Evolutionary conservation across 371 early-diverging fungal genomes (phyloP).

Genomic region (Rhizopus sp.): DNA sequence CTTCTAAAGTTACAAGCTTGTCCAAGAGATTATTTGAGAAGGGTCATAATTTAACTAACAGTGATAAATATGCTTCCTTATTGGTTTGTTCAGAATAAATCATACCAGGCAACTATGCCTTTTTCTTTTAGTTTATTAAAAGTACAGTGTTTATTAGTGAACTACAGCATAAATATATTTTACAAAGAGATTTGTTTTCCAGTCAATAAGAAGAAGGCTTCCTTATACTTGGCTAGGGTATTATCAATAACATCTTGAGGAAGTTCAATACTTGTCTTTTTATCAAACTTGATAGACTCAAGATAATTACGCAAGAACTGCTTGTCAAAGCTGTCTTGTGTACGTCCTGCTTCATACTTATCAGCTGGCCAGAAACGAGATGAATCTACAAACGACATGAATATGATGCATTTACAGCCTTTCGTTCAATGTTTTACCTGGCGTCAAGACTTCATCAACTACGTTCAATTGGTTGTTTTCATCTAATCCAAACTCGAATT

Average conservation of each 20-base stretch:
- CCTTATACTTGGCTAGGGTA: constrained; percentile 87
- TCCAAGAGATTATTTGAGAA: too few relatives aligned
- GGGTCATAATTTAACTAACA: too few relatives aligned
- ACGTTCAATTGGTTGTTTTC: constrained; percentile 76
- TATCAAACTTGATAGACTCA: constrained; percentile 87
- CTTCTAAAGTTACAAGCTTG: too few relatives aligned
- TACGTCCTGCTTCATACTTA: constrained; percentile 76
- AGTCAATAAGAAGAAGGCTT: constrained; percentile 85
- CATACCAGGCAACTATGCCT: too few relatives aligned
- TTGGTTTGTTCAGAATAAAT: too few relatives aligned
- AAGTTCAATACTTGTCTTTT: constrained; percentile 78
- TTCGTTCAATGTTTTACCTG: constrained; percentile 57
- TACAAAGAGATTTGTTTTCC: constrained; percentile 71
- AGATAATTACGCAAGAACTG: constrained; percentile 96
- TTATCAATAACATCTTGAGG: constrained; percentile 83
- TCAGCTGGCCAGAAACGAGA: constrained; percentile 96
- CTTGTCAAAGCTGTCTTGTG: constrained; percentile 96
- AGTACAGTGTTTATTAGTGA: too few relatives aligned
- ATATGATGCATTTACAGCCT: neutral
- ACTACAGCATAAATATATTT: constrained; percentile 3
- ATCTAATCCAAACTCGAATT: constrained; percentile 98
- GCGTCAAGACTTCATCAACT: constrained; percentile 96
- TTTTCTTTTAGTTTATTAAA: too few relatives aligned
- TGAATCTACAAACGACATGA: constrained; percentile 66
- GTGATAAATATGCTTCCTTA: too few relatives aligned